Conservation (phyloP, 305 asterid species). For the Solanum chacoense region DNA sequence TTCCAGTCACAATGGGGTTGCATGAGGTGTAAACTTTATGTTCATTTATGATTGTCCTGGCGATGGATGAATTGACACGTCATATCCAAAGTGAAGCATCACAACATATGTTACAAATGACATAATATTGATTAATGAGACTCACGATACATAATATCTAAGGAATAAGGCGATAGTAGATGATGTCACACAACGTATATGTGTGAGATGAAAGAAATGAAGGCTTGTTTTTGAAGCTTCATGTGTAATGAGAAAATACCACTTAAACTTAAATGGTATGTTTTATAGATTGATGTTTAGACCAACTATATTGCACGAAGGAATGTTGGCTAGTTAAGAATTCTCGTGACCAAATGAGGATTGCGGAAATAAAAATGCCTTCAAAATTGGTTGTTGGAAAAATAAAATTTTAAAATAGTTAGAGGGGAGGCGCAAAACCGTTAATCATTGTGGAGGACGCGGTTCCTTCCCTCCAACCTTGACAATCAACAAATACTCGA, state of each 20-base stretch:
- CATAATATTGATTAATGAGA: background rate
- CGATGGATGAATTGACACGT: too few relatives aligned
- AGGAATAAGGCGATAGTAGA: background rate
- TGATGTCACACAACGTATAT: background rate
- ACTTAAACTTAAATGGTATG: background rate
- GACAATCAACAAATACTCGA: background rate
- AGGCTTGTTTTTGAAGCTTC: fast-evolving
- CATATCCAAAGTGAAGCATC: too few relatives aligned
- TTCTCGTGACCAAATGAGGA: background rate
- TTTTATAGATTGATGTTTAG: background rate
- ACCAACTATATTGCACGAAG: background rate
- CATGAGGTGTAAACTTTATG: too few relatives aligned
- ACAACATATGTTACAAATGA: background rate
- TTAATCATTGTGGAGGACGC: background rate
- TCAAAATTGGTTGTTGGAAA: too few relatives aligned
- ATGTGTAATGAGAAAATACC: background rate
- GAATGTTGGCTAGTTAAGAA: background rate
- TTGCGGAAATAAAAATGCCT: too few relatives aligned
- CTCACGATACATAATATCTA: background rate
- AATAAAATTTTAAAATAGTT: background rate
- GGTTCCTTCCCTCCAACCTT: background rate
- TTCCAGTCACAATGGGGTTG: too few relatives aligned
- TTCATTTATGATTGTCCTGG: too few relatives aligned
- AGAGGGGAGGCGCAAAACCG: slow-evolving; percentile 1
- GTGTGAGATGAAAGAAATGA: background rate